Conservation (phyloP, 1,139 yeast species). For the Yamadazyma epiphylla region DNA sequence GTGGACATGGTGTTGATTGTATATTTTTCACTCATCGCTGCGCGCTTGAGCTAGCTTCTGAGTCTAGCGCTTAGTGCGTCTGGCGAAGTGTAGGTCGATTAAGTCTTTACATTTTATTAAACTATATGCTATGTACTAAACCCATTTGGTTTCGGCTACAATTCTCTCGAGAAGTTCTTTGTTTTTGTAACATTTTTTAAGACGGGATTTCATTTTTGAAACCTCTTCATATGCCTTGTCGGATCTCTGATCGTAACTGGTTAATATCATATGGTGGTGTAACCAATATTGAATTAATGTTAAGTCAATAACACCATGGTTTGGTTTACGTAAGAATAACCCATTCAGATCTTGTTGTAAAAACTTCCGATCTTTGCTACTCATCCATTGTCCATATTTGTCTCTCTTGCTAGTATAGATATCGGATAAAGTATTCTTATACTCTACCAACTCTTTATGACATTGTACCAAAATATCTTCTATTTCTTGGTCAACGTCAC, state of each 20-base stretch:
- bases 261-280: slow-evolving; percentile 7
- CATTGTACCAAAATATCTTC: slow-evolving; percentile 12
- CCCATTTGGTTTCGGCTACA: slow-evolving; percentile 10
- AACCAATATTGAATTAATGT: slow-evolving; percentile 17
- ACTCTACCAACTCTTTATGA: slow-evolving; percentile 13
- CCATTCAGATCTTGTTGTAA: slow-evolving; percentile 14
- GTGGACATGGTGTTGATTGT: background rate
- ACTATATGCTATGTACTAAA: too few species aligned
- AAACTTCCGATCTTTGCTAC: slow-evolving; percentile 7
- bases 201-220: slow-evolving; percentile 6
- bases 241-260: slow-evolving; percentile 2
- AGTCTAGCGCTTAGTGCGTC: too few species aligned
- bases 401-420: slow-evolving; percentile 10
- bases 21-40: background rate
- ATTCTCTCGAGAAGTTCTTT: slow-evolving; percentile 12
- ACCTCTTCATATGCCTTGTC: slow-evolving; percentile 4
- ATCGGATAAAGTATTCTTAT: slow-evolving; percentile 10
- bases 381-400: slow-evolving; percentile 8
- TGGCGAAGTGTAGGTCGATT: too few species aligned
- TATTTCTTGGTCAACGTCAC: slow-evolving; percentile 22
- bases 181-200: slow-evolving; percentile 13
- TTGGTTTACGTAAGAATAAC: slow-evolving; percentile 6
- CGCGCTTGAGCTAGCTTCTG: background rate
- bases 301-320: slow-evolving; percentile 16
- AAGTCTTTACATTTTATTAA: too few species aligned